Evolutionary conservation across 768 basidiomycete genomes (phyloP), one percentile per base, ranked within the genome.

Genomic region (Mycena capillaripes): DNA sequence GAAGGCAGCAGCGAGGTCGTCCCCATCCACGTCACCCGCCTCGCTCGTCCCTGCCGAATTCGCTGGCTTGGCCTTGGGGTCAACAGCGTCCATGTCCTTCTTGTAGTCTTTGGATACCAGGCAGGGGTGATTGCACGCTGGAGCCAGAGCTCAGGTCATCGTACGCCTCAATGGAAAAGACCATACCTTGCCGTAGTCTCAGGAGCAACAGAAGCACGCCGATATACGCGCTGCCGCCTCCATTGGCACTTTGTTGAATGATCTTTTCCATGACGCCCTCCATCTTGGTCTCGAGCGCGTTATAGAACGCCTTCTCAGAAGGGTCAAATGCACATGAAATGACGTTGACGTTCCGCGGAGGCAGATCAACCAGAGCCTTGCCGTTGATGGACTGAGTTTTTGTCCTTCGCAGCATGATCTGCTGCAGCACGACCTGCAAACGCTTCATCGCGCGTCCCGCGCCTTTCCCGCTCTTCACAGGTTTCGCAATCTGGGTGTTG

Each of bases 61-160:
- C 12, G 52, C 25, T 7, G 61, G 5, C 76, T 89, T 86, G 27
- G 86, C 83, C 6, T 87, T 89, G 8, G 93, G 88, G 11, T 95
- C 93, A 8, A 97, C 84, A 0, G 94, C 96, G 57, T 95, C 95
- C 25, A 86, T 82, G 78, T 97, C 96, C 17, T 85, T 81, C 79
- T 86, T 86, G 82, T 92, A 92, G 80, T 94, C 93, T 71, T 93
- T 91, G 4, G 92, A 89, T 17, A 97, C 92, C 12, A 98, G 88
- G 0, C 89, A 86, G 0, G 97, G 96, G 77, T 98, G 97, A 76
- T 96, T 94, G 79, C 97, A 98, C 0, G 97, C 97, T 97, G 61
- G 6, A 38, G 57, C 55, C 29, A 14, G 32, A 36, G 14, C 25
- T n/a, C 12, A 69, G 27, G 5, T 10, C 48, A 56, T 25, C 25